These are phyloP conservation scores for Graphilbum sp. DNA, from an alignment of 2,329 filamentous ascomycete species.

Conservation along the genomic window DNA sequence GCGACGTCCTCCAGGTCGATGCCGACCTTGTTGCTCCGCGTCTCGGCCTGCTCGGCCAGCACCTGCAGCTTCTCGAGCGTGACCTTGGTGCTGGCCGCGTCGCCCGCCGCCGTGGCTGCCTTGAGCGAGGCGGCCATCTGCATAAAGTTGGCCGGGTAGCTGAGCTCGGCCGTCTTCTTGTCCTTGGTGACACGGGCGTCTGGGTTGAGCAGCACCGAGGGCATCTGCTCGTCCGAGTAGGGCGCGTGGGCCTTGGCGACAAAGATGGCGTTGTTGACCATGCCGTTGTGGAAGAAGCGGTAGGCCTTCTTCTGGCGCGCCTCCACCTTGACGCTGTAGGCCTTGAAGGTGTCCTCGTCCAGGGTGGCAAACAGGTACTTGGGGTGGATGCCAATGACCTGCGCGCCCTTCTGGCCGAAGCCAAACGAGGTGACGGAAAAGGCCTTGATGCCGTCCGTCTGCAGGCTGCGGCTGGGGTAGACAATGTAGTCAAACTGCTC, in stretches of 20 bases:
- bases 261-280: slow-evolving; percentile 97
- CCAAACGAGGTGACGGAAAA: slow-evolving; percentile 98
- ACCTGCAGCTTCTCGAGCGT: slow-evolving; percentile 64
- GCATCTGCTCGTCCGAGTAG: slow-evolving; percentile 76
- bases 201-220: slow-evolving; percentile 83
- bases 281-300: slow-evolving; percentile 93
- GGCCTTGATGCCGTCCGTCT: slow-evolving; percentile 95
- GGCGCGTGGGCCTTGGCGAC: slow-evolving; percentile 86
- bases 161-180: slow-evolving; percentile 71
- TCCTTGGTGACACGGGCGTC: slow-evolving; percentile 70
- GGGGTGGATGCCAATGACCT: slow-evolving; percentile 92
- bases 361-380: slow-evolving; percentile 93
- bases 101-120: slow-evolving; percentile 30
- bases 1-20: slow-evolving; percentile 86
- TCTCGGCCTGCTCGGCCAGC: slow-evolving; percentile 49
- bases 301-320: slow-evolving; percentile 97
- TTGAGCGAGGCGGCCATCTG: background rate
- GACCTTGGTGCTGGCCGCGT: slow-evolving; percentile 29
- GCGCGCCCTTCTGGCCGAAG: slow-evolving; percentile 97
- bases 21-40: slow-evolving; percentile 62
- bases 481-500: slow-evolving; percentile 97
- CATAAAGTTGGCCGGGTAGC: slow-evolving; percentile 53
- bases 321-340: slow-evolving; percentile 78
- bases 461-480: slow-evolving; percentile 85
- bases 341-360: slow-evolving; percentile 64